phyloP scores from a whole-genome alignment of 1,284 basidiomycete species.

The Pyrrhoderma lamaoense region DNA sequence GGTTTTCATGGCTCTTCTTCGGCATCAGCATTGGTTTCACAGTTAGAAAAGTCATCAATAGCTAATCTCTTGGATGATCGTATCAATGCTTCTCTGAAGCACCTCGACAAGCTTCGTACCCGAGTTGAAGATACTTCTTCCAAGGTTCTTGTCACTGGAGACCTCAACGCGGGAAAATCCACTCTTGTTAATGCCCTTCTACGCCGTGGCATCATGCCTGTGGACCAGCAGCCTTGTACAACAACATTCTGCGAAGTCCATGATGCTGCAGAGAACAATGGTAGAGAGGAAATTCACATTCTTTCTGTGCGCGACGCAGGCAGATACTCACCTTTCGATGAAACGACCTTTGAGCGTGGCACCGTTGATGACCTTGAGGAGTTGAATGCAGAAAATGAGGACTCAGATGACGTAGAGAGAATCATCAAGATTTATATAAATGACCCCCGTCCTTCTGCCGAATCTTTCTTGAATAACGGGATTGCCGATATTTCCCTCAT shows the following conservation, averaged over 20 bases:
- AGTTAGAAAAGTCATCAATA: constrained; percentile 89
- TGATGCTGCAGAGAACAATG: constrained; percentile 79
- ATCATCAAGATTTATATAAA: constrained; percentile 82
- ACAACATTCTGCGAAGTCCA: constrained; percentile 97
- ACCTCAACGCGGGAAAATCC: constrained; percentile 97
- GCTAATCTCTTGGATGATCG: constrained; percentile 88
- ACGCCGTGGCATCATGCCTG: constrained; percentile 86
- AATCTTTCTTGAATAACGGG: constrained; percentile 91
- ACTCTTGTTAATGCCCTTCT: constrained; percentile 96
- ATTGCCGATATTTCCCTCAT: constrained; percentile 98
- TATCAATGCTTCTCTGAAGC: constrained; percentile 68
- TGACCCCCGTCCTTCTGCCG: constrained; percentile 63
- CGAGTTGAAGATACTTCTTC: constrained; percentile 91
- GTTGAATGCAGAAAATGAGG: constrained; percentile 77
- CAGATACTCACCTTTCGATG: constrained; percentile 68
- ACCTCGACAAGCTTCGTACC: constrained; percentile 79
- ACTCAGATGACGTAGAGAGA: constrained; percentile 60
- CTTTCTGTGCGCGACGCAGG: constrained; percentile 48
- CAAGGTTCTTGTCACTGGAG: constrained; percentile 98
- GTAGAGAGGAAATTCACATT: constrained; percentile 79
- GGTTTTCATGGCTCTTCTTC: constrained; percentile 62
- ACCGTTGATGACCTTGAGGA: constrained; percentile 69
- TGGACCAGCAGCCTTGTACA: constrained; percentile 98
- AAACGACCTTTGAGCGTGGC: constrained; percentile 69
- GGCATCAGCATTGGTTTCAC: constrained; percentile 77